These are phyloP conservation scores for Phaeosphaeria sp. DNA, from an alignment of 2,329 filamentous ascomycete species.

Conservation along the genomic window DNA sequence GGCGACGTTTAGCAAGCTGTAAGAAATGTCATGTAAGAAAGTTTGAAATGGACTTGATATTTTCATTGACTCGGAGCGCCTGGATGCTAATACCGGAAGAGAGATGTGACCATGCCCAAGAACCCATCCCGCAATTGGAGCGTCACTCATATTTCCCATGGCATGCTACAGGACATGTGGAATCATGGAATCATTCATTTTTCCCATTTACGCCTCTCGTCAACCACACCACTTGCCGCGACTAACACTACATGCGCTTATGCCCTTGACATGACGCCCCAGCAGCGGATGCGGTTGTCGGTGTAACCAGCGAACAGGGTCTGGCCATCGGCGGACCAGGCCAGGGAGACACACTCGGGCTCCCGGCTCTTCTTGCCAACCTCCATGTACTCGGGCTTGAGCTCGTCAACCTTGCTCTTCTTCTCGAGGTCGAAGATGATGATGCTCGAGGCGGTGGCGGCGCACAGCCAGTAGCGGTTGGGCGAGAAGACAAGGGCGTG, in stretches of 20 bases:
- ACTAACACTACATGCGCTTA: constrained; percentile 31
- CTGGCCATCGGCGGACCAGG: constrained; percentile 98
- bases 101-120: constrained; percentile 43
- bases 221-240: constrained; percentile 22
- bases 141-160: constrained; percentile 45
- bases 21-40: constrained; percentile 9
- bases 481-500: constrained; percentile 99
- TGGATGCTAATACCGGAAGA: constrained; percentile 49
- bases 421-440: constrained; percentile 99
- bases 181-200: constrained; percentile 41
- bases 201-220: constrained; percentile 39
- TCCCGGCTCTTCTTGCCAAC: constrained; percentile 99
- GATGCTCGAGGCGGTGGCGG: constrained; percentile 95
- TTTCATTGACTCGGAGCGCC: constrained; percentile 53
- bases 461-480: constrained; percentile 99
- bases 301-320: constrained; percentile 99
- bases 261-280: constrained; percentile 52
- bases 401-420: constrained; percentile 99
- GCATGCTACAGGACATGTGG: constrained; percentile 48
- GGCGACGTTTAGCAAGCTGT: constrained; percentile 86
- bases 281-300: constrained; percentile 77
- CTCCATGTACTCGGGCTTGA: constrained; percentile 96
- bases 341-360: constrained; percentile 96
- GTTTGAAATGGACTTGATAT: constrained; percentile 45
- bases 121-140: constrained; percentile 39